Percentiles rank a stretch among this genome's conserved stretches.
These are phyloP conservation scores for Asclepias syriaca DNA, from an alignment of 257 asterid species.

Conservation along the genomic window DNA sequence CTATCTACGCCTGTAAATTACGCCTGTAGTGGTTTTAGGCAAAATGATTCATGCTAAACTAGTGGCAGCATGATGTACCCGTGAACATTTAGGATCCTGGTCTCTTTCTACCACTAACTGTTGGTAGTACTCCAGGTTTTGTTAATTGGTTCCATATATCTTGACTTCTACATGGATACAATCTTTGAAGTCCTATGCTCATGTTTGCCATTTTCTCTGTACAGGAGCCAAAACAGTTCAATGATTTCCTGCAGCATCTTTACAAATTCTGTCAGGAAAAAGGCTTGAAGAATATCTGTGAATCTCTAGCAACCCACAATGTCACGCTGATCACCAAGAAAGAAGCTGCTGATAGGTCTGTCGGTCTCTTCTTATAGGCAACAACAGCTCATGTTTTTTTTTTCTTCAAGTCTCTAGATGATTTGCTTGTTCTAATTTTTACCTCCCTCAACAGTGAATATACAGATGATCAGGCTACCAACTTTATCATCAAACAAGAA, in stretches of 20 bases:
- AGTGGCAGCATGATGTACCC: not conserved
- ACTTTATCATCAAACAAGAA: conserved; percentile 37
- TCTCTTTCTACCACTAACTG: not conserved
- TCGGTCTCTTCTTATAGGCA: not conserved
- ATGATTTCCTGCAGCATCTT: conserved; percentile 56
- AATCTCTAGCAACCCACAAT: conserved; percentile 40
- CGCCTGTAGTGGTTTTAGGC: not conserved
- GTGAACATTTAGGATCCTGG: not conserved
- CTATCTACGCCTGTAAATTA: not conserved
- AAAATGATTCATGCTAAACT: not conserved
- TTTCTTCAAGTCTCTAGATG: conserved; percentile 2
- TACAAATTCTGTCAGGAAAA: conserved; percentile 50
- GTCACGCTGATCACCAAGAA: conserved; percentile 57
- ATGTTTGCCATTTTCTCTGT: conserved; percentile 1
- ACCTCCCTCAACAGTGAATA: conserved; percentile 42
- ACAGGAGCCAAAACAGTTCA: conserved; percentile 86
- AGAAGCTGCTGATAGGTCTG: conserved; percentile 83
- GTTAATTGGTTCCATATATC: not conserved
- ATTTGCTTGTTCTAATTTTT: conserved; percentile 5
- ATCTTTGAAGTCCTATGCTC: not conserved
- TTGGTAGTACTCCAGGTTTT: not conserved
- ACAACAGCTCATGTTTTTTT: not conserved
- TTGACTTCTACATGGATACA: not conserved
- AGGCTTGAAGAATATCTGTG: conserved; percentile 40
- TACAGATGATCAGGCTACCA: conserved; percentile 56